Conservation (phyloP, 1,139 yeast genomes). For the Saccharomyces hybrid region DNA sequence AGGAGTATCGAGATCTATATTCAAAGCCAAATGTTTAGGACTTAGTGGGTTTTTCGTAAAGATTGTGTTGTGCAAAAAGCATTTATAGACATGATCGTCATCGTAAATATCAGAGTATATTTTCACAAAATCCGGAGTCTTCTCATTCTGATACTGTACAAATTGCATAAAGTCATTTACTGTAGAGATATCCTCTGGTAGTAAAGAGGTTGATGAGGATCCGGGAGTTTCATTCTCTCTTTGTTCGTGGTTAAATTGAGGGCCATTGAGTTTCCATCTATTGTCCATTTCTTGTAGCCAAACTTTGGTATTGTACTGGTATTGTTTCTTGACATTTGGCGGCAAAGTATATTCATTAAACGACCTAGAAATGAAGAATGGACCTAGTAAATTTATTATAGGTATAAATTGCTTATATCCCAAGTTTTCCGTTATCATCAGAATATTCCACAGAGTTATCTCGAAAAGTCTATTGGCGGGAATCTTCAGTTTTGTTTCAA, state of each 20-base stretch:
- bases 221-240: slow-evolving; percentile 3
- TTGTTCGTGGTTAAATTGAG: slow-evolving; percentile 3
- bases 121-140: slow-evolving; percentile 20
- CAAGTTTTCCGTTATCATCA: slow-evolving; percentile 23
- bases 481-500: slow-evolving; percentile 16
- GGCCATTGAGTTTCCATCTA: slow-evolving; percentile 19
- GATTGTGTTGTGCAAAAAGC: slow-evolving; percentile 24
- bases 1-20: slow-evolving; percentile 19
- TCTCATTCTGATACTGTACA: slow-evolving; percentile 17
- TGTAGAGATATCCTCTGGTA: slow-evolving; percentile 18
- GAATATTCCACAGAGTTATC: slow-evolving; percentile 19
- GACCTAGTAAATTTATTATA: slow-evolving; percentile 24
- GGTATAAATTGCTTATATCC: slow-evolving; percentile 27
- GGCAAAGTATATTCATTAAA: slow-evolving; percentile 30
- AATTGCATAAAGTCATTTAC: slow-evolving; percentile 22
- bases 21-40: slow-evolving; percentile 16
- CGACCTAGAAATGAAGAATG: slow-evolving; percentile 31
- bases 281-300: slow-evolving; percentile 29
- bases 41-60: slow-evolving; percentile 22
- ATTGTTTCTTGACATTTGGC: slow-evolving; percentile 24
- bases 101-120: slow-evolving; percentile 23
- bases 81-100: slow-evolving; percentile 23
- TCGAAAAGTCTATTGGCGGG: slow-evolving; percentile 28
- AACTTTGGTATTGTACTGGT: slow-evolving; percentile 17
- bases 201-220: slow-evolving; percentile 2